phyloP scores from a whole-genome alignment of 495 filamentous ascomycete species.

The Parathielavia appendiculata region DNA sequence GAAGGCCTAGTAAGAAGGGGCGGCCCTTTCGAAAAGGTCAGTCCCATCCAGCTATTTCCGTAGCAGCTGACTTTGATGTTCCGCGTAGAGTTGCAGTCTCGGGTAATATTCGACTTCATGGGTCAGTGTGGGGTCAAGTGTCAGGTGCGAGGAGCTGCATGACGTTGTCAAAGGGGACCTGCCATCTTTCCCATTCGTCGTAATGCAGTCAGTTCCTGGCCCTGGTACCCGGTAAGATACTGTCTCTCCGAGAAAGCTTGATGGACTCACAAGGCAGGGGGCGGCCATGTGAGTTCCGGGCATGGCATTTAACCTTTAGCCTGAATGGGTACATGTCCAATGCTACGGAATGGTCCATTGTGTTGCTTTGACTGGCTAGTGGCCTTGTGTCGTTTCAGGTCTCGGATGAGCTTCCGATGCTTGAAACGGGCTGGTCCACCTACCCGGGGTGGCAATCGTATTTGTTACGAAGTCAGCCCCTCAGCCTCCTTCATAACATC shows the following conservation, averaged over 20 bases:
- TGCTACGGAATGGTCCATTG: slow-evolving; percentile 12
- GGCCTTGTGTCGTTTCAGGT: slow-evolving; percentile 15
- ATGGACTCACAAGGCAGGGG: not conserved
- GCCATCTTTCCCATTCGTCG: not conserved
- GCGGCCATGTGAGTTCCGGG: slow-evolving; percentile 12
- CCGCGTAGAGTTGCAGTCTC: not conserved
- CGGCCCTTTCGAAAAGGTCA: not conserved
- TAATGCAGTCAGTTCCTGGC: not conserved
- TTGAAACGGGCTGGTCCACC: slow-evolving; percentile 16
- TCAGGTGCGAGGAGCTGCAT: not conserved
- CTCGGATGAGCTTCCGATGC: slow-evolving; percentile 21
- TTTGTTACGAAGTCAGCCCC: too few species aligned
- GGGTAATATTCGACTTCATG: slow-evolving; percentile 5
- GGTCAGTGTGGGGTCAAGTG: not conserved
- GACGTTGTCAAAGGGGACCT: not conserved
- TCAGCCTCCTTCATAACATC: too few species aligned
- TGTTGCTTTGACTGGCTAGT: not conserved
- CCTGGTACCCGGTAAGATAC: slow-evolving; percentile 15
- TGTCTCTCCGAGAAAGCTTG: slow-evolving; percentile 6
- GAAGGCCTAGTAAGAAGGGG: not conserved
- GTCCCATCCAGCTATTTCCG: slow-evolving; percentile 2
- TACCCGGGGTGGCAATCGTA: too few species aligned
- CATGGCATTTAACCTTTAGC: slow-evolving; percentile 21
- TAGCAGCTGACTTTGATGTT: not conserved
- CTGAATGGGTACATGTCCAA: slow-evolving; percentile 18